Conservation (phyloP, 169 alveolate species). For the Eimeria praecox region DNA sequence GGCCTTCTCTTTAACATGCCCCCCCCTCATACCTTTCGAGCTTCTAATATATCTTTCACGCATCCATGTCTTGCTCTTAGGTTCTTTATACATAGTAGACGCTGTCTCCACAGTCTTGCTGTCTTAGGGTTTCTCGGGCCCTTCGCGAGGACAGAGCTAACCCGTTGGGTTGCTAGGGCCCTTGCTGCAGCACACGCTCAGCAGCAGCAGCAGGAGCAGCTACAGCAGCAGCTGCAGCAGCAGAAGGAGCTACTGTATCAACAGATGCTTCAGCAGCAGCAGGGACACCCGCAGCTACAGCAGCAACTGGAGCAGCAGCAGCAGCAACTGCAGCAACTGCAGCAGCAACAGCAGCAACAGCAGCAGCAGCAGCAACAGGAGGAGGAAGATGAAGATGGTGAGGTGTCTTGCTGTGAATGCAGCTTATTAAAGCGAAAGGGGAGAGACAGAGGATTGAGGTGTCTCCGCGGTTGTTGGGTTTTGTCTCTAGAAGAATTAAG, state of each 20-base stretch:
- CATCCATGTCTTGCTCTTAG: slow-evolving; percentile 28
- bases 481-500: background rate
- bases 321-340: background rate
- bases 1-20: too few relatives aligned
- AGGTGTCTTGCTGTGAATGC: slow-evolving; percentile 23
- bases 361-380: background rate
- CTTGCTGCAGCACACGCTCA: background rate
- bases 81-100: background rate
- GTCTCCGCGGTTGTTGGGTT: background rate
- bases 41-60: background rate
- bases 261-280: background rate
- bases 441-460: background rate
- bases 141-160: background rate
- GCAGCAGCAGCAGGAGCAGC: background rate
- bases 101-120: background rate
- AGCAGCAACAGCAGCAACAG: background rate
- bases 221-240: background rate
- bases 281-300: background rate
- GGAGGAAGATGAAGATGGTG: background rate
- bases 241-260: too few relatives aligned
- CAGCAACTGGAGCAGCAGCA: background rate
- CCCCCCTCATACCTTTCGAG: background rate
- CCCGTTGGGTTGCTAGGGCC: background rate
- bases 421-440: background rate
- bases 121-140: background rate